A percentile compares a stretch with the other conserved stretches of the same genome.
These are phyloP conservation scores for Russula emetica DNA, from an alignment of 768 basidiomycete genomes.

Conservation along the genomic window DNA sequence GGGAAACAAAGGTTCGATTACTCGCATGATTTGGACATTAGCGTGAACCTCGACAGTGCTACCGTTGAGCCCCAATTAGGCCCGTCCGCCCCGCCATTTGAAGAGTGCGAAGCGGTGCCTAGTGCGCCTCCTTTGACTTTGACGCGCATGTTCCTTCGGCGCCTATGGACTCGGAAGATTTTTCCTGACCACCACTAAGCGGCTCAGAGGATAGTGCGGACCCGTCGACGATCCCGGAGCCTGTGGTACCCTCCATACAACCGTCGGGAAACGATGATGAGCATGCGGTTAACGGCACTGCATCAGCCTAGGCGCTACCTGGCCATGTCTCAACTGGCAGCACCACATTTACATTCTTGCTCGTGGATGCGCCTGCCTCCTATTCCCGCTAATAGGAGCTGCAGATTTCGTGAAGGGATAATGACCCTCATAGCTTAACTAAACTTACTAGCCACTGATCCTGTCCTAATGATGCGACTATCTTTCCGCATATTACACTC, in stretches of 20 bases:
- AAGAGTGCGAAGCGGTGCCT: slow-evolving; percentile 15
- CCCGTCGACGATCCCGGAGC: not conserved
- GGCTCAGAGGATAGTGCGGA: not conserved
- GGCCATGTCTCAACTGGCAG: not conserved
- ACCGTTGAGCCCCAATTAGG: slow-evolving; percentile 16
- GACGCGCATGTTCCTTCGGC: slow-evolving; percentile 20
- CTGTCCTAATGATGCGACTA: not conserved
- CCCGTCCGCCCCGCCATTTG: slow-evolving; percentile 25
- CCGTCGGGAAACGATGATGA: not conserved
- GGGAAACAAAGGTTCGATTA: slow-evolving; percentile 25
- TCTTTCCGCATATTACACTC: not conserved
- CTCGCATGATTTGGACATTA: slow-evolving; percentile 13
- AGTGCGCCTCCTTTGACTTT: slow-evolving; percentile 20
- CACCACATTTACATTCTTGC: too few relatives aligned
- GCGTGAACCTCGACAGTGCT: slow-evolving; percentile 6
- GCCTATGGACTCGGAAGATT: slow-evolving; percentile 8
- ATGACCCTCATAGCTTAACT: not conserved
- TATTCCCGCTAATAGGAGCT: too few relatives aligned
- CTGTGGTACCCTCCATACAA: not conserved
- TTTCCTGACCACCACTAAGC: not conserved
- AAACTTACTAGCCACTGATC: not conserved
- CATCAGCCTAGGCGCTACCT: too few relatives aligned
- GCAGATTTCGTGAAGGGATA: not conserved
- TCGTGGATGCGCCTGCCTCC: not conserved
- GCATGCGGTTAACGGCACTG: slow-evolving; percentile 1